Percentiles rank a stretch among this genome's conserved stretches.
Conservation (phyloP, 306 rosid species). For the Quercus variabilis region DNA sequence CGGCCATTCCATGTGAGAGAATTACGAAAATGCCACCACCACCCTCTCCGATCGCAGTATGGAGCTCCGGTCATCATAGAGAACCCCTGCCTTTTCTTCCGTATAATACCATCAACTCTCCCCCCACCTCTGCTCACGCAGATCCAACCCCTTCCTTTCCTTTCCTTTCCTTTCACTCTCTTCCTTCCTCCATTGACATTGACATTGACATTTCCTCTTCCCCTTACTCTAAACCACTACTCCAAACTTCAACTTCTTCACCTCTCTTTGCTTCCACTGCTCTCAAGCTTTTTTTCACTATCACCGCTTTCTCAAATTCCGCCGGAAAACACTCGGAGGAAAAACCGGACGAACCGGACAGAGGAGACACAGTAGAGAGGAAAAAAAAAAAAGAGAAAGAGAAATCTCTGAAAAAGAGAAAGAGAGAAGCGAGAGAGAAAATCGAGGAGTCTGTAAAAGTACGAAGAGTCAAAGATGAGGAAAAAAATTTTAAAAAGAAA, state of each 20-base stretch:
- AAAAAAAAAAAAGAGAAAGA: constrained; percentile 40
- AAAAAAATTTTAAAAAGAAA: constrained; percentile 14
- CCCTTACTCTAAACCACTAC: neutral
- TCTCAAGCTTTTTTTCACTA: neutral
- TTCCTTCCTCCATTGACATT: constrained; percentile 23
- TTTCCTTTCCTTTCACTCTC: no score
- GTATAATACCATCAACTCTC: constrained; percentile 67
- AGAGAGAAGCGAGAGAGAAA: constrained; percentile 34
- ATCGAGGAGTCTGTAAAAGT: constrained; percentile 43
- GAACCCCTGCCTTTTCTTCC: constrained; percentile 47
- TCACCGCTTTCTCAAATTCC: constrained; percentile 4
- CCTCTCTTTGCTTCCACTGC: neutral
- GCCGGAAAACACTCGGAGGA: constrained; percentile 28
- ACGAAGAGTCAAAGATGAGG: constrained; percentile 57
- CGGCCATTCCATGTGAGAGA: constrained; percentile 97
- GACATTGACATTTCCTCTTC: constrained; percentile 10
- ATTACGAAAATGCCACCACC: constrained; percentile 85
- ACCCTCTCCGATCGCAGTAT: constrained; percentile 76
- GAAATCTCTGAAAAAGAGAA: constrained; percentile 34
- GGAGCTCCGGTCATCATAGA: constrained; percentile 93
- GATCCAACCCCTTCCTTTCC: neutral
- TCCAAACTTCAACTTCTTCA: neutral
- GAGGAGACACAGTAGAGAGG: constrained; percentile 35
- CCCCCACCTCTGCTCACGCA: constrained; percentile 17
- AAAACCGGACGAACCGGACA: constrained; percentile 27